Base-by-base conservation (phyloP, 2,329 filamentous ascomycete genomes). In the Xylariaceae sp. region DNA sequence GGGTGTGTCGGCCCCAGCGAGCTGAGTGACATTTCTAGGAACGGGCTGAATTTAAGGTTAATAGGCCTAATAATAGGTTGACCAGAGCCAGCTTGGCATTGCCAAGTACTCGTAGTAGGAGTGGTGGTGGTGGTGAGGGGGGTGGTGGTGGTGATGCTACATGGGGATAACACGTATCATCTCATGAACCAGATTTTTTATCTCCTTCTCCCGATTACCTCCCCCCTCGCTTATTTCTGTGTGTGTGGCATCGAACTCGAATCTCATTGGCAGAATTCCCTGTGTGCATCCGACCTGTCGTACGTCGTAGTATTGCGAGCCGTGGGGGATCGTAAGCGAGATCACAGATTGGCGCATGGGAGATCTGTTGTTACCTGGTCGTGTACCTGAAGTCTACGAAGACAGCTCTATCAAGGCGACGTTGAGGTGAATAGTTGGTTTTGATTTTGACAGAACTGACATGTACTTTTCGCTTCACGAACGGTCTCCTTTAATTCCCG, bases 11-110 rank as follows among this genome's bases (percentile, higher is more conserved):
- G 11, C 41, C n/a, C 11, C 41, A 45, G 41, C 11, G 11, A 13
- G 41, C 41, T n/a, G 41, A 45, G 41, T 45, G 41, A 4, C 13
- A 15, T 45, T 13, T 45, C 15, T 17, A 49, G 15, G 47, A 8
- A 11, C 47, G 7, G 8, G 18, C 15, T 55, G 35, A 53, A 53
- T 60, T 62, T 60, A 62, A 62, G 58, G 61, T 62, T 62, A 60
- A 48, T 56, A 17, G 7, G 45, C 39, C 61, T 62, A 62, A 56
- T 60, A 62, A 62, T 62, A 62, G 61, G 61, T 3, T 1, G 49
- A 53, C 34, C 11, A 13, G 6, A 9, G 34, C 35, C 30, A 41
- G 39, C n/a, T 58, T 53, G 53, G 17, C 17, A 18, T 18, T 18
- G 17, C 17, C 17, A 18, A 18, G 17, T 18, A 18, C 17, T 1